Conservation (phyloP, 768 basidiomycete species). For the Rhodotorula toruloides region DNA sequence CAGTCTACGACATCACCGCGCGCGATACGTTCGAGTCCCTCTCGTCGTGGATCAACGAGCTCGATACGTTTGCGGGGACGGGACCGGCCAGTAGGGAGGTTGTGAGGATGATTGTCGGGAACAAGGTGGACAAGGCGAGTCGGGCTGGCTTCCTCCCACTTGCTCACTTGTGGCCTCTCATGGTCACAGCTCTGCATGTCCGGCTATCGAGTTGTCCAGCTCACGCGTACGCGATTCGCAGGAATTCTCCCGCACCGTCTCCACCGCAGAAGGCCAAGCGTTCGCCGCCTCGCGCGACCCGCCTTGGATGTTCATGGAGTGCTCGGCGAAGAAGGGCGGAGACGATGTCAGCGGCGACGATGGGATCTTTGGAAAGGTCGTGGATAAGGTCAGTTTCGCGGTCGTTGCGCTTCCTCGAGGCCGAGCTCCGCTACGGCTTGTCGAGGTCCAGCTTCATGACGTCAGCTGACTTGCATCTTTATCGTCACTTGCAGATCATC, state of each 20-base stretch:
- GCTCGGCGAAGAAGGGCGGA: slow-evolving; percentile 83
- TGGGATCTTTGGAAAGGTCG: slow-evolving; percentile 71
- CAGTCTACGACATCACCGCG: slow-evolving; percentile 93
- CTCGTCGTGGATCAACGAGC: slow-evolving; percentile 72
- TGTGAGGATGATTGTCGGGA: slow-evolving; percentile 85
- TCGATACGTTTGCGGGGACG: slow-evolving; percentile 67
- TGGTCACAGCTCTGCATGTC: no score
- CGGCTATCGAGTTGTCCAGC: no score
- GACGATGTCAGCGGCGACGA: slow-evolving; percentile 55
- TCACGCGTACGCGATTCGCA: slow-evolving; percentile 43
- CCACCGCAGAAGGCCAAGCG: slow-evolving; percentile 65
- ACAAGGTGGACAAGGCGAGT: slow-evolving; percentile 80
- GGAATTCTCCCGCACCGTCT: slow-evolving; percentile 87
- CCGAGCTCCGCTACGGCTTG: not conserved
- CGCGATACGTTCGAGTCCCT: slow-evolving; percentile 89
- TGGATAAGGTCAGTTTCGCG: slow-evolving; percentile 58
- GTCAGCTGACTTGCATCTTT: rapidly evolving
- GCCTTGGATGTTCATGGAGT: slow-evolving; percentile 81
- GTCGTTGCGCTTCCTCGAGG: not conserved
- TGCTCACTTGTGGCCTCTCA: not conserved
- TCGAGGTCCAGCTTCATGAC: not conserved
- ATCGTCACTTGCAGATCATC: slow-evolving; percentile 21
- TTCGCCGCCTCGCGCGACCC: slow-evolving; percentile 67
- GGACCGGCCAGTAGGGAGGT: slow-evolving; percentile 63
- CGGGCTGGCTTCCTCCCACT: not conserved